Conservation (phyloP, 148 eudicot genomes). For the Chenopodium album region DNA sequence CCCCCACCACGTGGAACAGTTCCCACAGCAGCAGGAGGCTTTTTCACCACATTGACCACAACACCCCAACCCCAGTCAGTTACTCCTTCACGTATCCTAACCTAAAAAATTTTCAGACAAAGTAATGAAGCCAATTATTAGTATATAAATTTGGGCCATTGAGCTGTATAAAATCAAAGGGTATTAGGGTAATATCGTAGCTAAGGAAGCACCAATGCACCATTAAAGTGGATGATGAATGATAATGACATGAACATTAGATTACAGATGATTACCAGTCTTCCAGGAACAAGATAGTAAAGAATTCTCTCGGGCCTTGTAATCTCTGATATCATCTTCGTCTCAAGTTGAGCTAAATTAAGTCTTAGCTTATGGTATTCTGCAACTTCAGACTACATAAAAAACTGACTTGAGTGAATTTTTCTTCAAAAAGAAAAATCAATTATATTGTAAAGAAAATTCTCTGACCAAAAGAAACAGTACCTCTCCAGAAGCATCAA, state of each 20-base stretch:
- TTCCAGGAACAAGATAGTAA: slow-evolving; percentile 83
- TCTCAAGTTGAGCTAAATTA: slow-evolving; percentile 72
- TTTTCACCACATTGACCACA: slow-evolving; percentile 92
- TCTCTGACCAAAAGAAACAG: not conserved
- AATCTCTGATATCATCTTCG: slow-evolving; percentile 90
- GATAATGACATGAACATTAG: not conserved
- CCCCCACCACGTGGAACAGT: slow-evolving; percentile 60
- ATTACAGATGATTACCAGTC: slow-evolving; percentile 60
- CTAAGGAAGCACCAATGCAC: not conserved
- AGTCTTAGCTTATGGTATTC: slow-evolving; percentile 84
- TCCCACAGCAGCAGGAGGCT: slow-evolving; percentile 54
- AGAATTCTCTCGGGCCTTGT: slow-evolving; percentile 92
- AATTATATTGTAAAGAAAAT: not conserved
- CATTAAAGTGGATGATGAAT: not conserved
- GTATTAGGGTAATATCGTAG: slow-evolving; percentile 1
- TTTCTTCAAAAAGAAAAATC: not conserved
- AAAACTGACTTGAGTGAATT: slow-evolving; percentile 4
- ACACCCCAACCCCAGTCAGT: slow-evolving; percentile 99
- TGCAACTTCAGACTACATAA: slow-evolving; percentile 70
- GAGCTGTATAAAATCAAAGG: not conserved
- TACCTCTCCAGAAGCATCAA: slow-evolving; percentile 98
- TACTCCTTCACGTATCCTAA: slow-evolving; percentile 81
- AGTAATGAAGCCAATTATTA: slow-evolving; percentile 1
- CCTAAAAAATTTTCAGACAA: slow-evolving; percentile 39
- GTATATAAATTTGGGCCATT: not conserved